Evolutionary conservation across 306 rosid species (phyloP), one percentile per base, ranked within the genome.

Genomic region (Prinsepia uniflora): DNA sequence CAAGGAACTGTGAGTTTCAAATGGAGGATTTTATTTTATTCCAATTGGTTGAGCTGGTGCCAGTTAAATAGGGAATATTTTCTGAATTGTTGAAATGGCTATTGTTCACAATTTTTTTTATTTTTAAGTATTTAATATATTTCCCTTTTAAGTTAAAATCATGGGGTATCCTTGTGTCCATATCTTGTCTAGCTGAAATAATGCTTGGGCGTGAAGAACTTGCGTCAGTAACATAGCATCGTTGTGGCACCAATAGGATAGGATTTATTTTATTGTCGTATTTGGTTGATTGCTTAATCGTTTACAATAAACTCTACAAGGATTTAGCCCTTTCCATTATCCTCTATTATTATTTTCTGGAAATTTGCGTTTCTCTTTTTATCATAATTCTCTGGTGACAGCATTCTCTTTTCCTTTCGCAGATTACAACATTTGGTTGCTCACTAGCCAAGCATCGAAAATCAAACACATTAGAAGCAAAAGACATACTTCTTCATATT

Each of bases 361-460:
- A 18, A 12, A 53, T 20, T 36, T n/a, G 30, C 2, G 11, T 18
- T 40, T 57, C 18, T 48, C 0, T 61, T 34, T 54, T 20, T 10
- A 15, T 67, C 52, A 45, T 47, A 36, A 22, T 55, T 22, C 45
- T 47, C 40, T 18, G 39, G 48, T 63, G 43, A 55, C 63, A 6
- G 2, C 13, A 68, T 53, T 19, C 15, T 13, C 39, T 49, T 72
- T 65, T 67, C 67, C 41, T 39, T 81, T 54, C 52, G 76, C 76
- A 94, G 99, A 86, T 94, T 73, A 89, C 89, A 19, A 87, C 90
- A 76, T 94, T 90, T 81, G 93, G 99, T 65, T 94, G 99, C 84
- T 89, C 91, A 12, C 73, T 94, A 46, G 97, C 96, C 75, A 94
- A 94, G 84, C 99, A 94, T 82, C 78, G 97, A 44, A 94, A 91